Percentiles rank a stretch among this genome's conserved stretches.
Conservation (phyloP, 163 green algal genomes). For the Chlamydomonas reinhardtii region DNA sequence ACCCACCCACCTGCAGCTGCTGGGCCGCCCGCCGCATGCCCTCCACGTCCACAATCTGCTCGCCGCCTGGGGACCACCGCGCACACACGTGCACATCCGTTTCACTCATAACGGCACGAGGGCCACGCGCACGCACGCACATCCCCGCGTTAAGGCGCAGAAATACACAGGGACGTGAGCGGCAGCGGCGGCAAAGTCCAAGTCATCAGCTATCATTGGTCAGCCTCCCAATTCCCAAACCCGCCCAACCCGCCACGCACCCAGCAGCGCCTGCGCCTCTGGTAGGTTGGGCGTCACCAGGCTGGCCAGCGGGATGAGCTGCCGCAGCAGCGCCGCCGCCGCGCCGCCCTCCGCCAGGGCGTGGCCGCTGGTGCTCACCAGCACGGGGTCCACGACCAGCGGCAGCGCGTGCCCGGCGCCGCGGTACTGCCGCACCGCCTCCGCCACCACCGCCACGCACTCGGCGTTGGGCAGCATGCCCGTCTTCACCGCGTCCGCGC, state of each 20-base stretch:
- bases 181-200: too few species aligned
- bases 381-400: conserved; percentile 95
- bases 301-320: conserved; percentile 90
- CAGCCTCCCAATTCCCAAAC: too few species aligned
- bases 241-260: conserved; percentile 34
- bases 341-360: conserved; percentile 73
- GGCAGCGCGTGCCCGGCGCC: background rate
- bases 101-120: too few species aligned
- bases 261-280: conserved; percentile 90
- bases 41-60: conserved; percentile 34
- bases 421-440: background rate
- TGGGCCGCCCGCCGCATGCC: conserved; percentile 28
- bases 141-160: too few species aligned
- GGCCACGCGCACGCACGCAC: too few species aligned
- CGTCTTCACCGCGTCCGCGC: conserved; percentile 91
- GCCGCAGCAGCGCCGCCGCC: conserved; percentile 63
- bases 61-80: too few species aligned
- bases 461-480: conserved; percentile 93
- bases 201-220: too few species aligned
- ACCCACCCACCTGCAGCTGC: conserved; percentile 34
- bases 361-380: conserved; percentile 91
- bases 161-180: too few species aligned
- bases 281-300: conserved; percentile 93
- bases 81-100: too few species aligned
- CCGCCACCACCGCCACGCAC: background rate